Base-by-base conservation (phyloP, 768 basidiomycete species). In the Hypholoma sublateritium region DNA sequence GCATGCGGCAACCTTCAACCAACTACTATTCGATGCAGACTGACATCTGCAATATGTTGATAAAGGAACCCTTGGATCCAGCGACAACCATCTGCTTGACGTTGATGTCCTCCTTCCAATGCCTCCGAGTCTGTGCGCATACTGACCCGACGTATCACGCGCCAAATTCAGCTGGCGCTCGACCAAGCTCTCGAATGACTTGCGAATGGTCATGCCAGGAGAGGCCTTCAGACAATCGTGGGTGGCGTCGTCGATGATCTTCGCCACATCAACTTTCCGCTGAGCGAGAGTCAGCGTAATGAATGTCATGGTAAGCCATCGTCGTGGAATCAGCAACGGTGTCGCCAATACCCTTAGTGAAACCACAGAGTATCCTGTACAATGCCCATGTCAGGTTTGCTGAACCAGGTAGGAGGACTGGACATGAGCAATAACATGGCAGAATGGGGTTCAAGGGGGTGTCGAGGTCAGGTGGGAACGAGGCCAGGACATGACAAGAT, bases 31-130 rank as follows among this genome's bases (percentile, higher is more conserved):
- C 97, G 41, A 99, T 97, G 79, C 95, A 95, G 55, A 95, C 95
- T n/a, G 96, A 96, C 97, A 98, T 98, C 76, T 99, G 97, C 11
- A 97, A 98, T 66, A 99, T 98, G 74, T 99, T 99, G 82, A 98
- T 99, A 80, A 94, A 95, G 0, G 95, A 95, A 73, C 95, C 95
- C 75, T 99, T 98, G 12, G 97, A 97, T 24, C 97, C 97, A 8
- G 97, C 95, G 6, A 96, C 93, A 68, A 98, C 96, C 97, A 99
- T 99, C 83, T 98, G 97, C 81, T 98, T 99, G 77, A 98, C 95
- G 65, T 98, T 98, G 80, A 98, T 98, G 75, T 97, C 95, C 71
- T 93, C 93, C 81, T 98, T 98, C 82, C 98, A 78, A 69, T 89
- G 89, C 76, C 93, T 89, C 76, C n/a, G n/a, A n/a, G n/a, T n/a